Base-by-base conservation (phyloP, 495 filamentous ascomycete genomes). In the Tuber borchii region DNA sequence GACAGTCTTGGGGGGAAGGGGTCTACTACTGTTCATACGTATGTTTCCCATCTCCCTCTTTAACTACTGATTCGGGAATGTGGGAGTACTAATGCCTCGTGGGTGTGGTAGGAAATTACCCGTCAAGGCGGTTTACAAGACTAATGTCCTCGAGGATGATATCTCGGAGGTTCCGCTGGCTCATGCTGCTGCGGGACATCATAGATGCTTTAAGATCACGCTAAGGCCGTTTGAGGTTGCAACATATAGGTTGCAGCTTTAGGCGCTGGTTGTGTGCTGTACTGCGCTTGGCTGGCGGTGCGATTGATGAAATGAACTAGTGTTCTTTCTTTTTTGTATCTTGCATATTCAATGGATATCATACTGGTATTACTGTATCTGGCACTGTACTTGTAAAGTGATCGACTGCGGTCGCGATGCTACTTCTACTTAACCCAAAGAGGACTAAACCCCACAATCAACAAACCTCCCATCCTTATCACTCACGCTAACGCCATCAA, bases 181-280 rank as follows among this genome's bases (percentile, higher is more conserved):
- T n/a, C 83, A 86, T 74, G 83, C 86, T 17, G 76, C 77, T 39
- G 69, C 85, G 71, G 78, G 88, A 37, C 83, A 83, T 42, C 83
- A 83, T 42, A 84, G 85, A 74, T 84, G 86, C n/a, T 87, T 93
- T 65, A 81, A 86, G 70, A 87, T 98, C 78, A 87, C 90, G 48
- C 80, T 97, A 78, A 87, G 90, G 84, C 89, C 94, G 40, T 99
- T 97, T 85, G 95, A 99, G 87, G 91, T 99, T 43, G 92, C 90
- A 42, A 97, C 92, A 1, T 97, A 88, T 82, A 89, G 91, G 81
- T 85, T 97, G 80, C 89, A 93, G 83, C 82, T 98, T 80, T 91
- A 71, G 79, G 73, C 16, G 2, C 6, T 17, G 20, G 68, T 26
- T 73, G 9, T 72, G 48, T 7, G n/a, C 9, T 26, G 48, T 22